Conservation (phyloP, 2,329 filamentous ascomycete species). For the Podosphaera aphanis region DNA sequence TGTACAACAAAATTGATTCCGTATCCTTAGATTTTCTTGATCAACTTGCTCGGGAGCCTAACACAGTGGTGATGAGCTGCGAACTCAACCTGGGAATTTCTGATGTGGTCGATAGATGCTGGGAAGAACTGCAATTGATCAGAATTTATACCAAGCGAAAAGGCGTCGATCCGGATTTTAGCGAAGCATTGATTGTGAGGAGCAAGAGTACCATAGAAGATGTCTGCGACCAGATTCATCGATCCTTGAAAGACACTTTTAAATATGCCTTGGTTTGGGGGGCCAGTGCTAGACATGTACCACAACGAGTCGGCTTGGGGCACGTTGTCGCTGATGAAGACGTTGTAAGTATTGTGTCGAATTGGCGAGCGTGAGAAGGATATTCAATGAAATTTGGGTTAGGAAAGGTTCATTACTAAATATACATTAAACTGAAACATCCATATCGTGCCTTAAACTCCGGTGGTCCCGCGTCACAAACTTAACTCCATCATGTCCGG, state of each 20-base stretch:
- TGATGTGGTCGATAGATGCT: slow-evolving; percentile 85
- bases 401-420: neutral
- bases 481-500: neutral
- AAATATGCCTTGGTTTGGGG: slow-evolving; percentile 98
- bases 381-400: neutral
- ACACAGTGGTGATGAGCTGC: slow-evolving; percentile 94
- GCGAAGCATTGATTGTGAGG: slow-evolving; percentile 79
- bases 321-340: slow-evolving; percentile 56
- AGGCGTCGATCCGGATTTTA: slow-evolving; percentile 70
- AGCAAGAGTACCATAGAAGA: slow-evolving; percentile 79
- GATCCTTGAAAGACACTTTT: slow-evolving; percentile 90
- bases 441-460: neutral
- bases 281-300: slow-evolving; percentile 80
- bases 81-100: slow-evolving; percentile 82
- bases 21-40: slow-evolving; percentile 87
- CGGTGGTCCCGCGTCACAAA: neutral
- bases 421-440: neutral
- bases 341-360: slow-evolving; percentile 43
- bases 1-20: slow-evolving; percentile 98
- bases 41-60: slow-evolving; percentile 69
- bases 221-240: slow-evolving; percentile 86
- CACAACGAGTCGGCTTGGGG: slow-evolving; percentile 69
- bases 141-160: slow-evolving; percentile 94
- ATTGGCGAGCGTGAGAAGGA: slow-evolving; percentile 29
- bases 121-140: slow-evolving; percentile 77